These are phyloP conservation scores for Coleophoma cylindrospora DNA, from an alignment of 2,329 filamentous ascomycete species.

Conservation along the genomic window DNA sequence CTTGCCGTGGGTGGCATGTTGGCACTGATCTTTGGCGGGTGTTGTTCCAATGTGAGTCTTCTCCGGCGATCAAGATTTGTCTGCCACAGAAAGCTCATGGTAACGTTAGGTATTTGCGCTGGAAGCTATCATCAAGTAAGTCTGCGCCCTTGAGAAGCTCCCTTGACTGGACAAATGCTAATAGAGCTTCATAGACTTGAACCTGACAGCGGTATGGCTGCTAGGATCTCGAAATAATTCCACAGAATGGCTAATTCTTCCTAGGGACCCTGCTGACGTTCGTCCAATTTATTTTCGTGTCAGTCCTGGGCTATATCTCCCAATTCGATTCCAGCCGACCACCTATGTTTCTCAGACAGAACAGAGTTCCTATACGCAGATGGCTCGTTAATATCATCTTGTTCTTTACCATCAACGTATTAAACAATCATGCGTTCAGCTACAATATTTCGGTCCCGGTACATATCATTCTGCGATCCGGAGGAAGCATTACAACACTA, in stretches of 20 bases:
- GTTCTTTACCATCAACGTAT: conserved; percentile 88
- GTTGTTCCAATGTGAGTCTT: conserved; percentile 78
- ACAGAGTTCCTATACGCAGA: conserved; percentile 75
- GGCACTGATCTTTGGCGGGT: conserved; percentile 88
- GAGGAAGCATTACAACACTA: conserved; percentile 95
- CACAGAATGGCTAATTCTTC: conserved; percentile 12
- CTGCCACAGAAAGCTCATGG: conserved; percentile 16
- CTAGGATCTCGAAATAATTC: not conserved
- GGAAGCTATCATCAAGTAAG: conserved; percentile 90
- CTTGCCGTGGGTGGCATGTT: conserved; percentile 65
- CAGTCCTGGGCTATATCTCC: conserved; percentile 69
- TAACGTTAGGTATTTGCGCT: conserved; percentile 81
- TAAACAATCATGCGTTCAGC: conserved; percentile 97
- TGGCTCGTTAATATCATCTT: conserved; percentile 87
- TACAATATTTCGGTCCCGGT: conserved; percentile 95
- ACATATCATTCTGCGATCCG: conserved; percentile 93
- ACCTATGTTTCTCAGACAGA: conserved; percentile 69
- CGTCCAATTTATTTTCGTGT: conserved; percentile 81
- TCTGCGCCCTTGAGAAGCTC: conserved; percentile 11
- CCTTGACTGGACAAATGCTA: conserved; percentile 3
- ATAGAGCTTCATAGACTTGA: conserved; percentile 56
- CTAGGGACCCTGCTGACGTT: conserved; percentile 81
- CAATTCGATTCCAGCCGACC: conserved; percentile 65
- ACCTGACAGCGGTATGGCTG: conserved; percentile 66
- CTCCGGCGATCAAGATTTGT: conserved; percentile 1